These are phyloP conservation scores for Geotrichum citri-aurantii DNA, from an alignment of 1,139 yeast species.

Conservation along the genomic window DNA sequence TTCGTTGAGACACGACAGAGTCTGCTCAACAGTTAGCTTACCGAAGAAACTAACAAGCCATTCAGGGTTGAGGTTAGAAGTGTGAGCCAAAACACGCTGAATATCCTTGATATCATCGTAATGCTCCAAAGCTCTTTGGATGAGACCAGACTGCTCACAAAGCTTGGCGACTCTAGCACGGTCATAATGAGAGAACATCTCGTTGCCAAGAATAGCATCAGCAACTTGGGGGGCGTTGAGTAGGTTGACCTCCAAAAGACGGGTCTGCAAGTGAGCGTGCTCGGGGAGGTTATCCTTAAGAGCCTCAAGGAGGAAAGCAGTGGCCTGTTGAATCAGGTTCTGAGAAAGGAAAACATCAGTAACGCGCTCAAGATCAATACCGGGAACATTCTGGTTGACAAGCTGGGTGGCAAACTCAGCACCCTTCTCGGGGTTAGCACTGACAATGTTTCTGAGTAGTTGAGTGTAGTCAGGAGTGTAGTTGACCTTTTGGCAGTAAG, in stretches of 20 bases:
- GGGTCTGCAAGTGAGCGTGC: constrained; percentile 93
- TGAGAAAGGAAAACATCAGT: constrained; percentile 95
- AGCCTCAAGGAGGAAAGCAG: constrained; percentile 96
- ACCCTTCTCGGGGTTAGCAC: constrained; percentile 96
- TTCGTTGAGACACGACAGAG: constrained; percentile 80
- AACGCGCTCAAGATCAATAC: constrained; percentile 73
- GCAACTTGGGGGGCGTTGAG: constrained; percentile 99
- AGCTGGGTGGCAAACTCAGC: constrained; percentile 93
- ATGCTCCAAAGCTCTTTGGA: constrained; percentile 92
- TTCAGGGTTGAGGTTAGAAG: constrained; percentile 79
- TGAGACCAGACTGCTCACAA: constrained; percentile 90
- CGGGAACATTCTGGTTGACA: constrained; percentile 54
- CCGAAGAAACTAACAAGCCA: constrained; percentile 94
- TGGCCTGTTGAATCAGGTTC: constrained; percentile 94
- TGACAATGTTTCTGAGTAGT: constrained; percentile 81
- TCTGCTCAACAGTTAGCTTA: constrained; percentile 89
- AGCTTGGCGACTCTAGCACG: constrained; percentile 86
- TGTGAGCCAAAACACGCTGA: constrained; percentile 80
- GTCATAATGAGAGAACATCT: constrained; percentile 93
- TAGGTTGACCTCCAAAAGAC: constrained; percentile 86
- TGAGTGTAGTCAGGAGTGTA: constrained; percentile 88
- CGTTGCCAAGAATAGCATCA: constrained; percentile 94
- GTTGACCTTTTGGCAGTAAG: constrained; percentile 85
- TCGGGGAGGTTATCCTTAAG: constrained; percentile 90
- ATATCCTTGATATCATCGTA: constrained; percentile 93